Evolutionary conservation across 23 red algal genomes (phyloP).

Genomic region (Pyropia haitanensis): DNA sequence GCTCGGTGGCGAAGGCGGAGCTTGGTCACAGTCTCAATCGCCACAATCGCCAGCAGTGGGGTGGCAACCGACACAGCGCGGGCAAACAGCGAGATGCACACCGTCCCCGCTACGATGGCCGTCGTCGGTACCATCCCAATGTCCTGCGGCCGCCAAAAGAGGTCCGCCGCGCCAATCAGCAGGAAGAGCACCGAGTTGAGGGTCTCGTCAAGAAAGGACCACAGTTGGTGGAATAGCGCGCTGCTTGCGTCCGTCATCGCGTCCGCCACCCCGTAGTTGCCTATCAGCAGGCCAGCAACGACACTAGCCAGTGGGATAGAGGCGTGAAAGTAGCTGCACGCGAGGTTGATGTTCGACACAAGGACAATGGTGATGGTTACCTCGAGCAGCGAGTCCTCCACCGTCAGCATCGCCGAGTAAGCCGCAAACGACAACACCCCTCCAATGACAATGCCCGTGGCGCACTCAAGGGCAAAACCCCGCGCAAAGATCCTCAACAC

Average conservation of each 20-base stretch:
- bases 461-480: slow-evolving; percentile 46
- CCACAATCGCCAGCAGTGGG: slow-evolving; percentile 51
- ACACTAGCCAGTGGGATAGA: slow-evolving; percentile 90
- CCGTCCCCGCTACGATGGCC: slow-evolving; percentile 29
- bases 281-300: slow-evolving; percentile 81
- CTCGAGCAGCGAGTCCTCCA: slow-evolving; percentile 74
- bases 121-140: slow-evolving; percentile 26
- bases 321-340: slow-evolving; percentile 63
- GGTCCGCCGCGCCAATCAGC: slow-evolving; percentile 71
- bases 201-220: slow-evolving; percentile 89
- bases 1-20: slow-evolving; percentile 27
- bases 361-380: slow-evolving; percentile 85
- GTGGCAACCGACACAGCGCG: slow-evolving; percentile 63
- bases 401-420: slow-evolving; percentile 60
- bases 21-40: slow-evolving; percentile 18
- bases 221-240: slow-evolving; percentile 70
- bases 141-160: slow-evolving; percentile 60
- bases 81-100: slow-evolving; percentile 73
- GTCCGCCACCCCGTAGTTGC: slow-evolving; percentile 67
- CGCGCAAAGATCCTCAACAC: slow-evolving; percentile 19
- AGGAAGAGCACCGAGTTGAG: slow-evolving; percentile 90
- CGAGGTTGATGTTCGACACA: slow-evolving; percentile 79
- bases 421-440: slow-evolving; percentile 67
- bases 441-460: slow-evolving; percentile 61
- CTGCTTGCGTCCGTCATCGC: slow-evolving; percentile 48